Percentiles rank a stretch among this genome's conserved stretches.
Conservation (phyloP, 2,329 filamentous ascomycete genomes). For the Stemphylium vesicarium region DNA sequence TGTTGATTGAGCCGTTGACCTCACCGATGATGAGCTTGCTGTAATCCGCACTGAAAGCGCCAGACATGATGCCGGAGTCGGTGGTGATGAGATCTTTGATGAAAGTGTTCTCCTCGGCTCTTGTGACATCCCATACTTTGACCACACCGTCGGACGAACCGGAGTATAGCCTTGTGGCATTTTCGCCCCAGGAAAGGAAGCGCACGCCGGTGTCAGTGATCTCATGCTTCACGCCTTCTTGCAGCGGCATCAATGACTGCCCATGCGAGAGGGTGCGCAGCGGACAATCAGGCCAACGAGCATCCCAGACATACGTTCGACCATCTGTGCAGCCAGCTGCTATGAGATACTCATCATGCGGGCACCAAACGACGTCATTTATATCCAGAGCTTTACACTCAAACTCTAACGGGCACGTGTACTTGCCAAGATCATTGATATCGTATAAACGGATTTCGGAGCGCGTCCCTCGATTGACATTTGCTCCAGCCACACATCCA, state of each 20-base stretch:
- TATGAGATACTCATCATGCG: conserved; percentile 58
- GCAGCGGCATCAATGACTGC: conserved; percentile 56
- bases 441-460: conserved; percentile 63
- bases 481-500: conserved; percentile 54
- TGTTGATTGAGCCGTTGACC: conserved; percentile 60
- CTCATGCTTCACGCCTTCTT: conserved; percentile 54
- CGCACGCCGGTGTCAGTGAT: conserved; percentile 64
- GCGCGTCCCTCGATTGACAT: conserved; percentile 50
- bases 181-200: conserved; percentile 63
- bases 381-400: conserved; percentile 67
- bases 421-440: conserved; percentile 36
- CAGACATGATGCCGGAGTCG: conserved; percentile 63
- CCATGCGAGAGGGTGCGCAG: conserved; percentile 61
- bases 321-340: conserved; percentile 67
- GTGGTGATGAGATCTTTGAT: conserved; percentile 59
- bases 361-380: conserved; percentile 64
- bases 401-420: conserved; percentile 51
- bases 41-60: conserved; percentile 62
- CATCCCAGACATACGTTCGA: conserved; percentile 66
- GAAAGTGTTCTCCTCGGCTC: conserved; percentile 57
- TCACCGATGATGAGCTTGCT: conserved; percentile 64
- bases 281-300: conserved; percentile 53
- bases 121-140: conserved; percentile 65
- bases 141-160: conserved; percentile 67
- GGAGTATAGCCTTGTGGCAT: conserved; percentile 61